Evolutionary conservation across 345 rosid species (phyloP).

Genomic region (Pugionium dolabratum): DNA sequence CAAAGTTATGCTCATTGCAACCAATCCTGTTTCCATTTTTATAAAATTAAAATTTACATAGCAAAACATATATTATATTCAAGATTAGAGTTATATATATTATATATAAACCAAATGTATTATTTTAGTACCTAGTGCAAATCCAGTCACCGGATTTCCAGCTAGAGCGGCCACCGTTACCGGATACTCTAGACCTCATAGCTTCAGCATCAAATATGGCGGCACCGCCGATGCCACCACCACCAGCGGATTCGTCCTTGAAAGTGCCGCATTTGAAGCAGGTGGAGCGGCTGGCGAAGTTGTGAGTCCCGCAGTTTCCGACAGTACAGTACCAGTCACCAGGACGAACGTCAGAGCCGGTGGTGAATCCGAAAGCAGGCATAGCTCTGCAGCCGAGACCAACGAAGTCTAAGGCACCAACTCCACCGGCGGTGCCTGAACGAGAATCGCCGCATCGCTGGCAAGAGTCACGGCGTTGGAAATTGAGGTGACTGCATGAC

Average conservation of each 20-base stretch:
- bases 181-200: slow-evolving; percentile 53
- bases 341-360: slow-evolving; percentile 89
- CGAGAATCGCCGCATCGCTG: slow-evolving; percentile 66
- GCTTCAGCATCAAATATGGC: slow-evolving; percentile 47
- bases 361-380: slow-evolving; percentile 61
- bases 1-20: slow-evolving; percentile 88
- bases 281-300: slow-evolving; percentile 84
- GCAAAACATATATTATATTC: not conserved
- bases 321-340: slow-evolving; percentile 95
- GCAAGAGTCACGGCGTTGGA: slow-evolving; percentile 84
- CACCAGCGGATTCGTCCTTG: slow-evolving; percentile 60
- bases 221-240: slow-evolving; percentile 28
- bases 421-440: slow-evolving; percentile 50
- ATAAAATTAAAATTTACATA: not conserved
- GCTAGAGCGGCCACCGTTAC: slow-evolving; percentile 55
- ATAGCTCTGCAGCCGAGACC: slow-evolving; percentile 54
- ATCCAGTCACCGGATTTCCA: slow-evolving; percentile 98
- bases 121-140: slow-evolving; percentile 59
- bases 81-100: not conserved
- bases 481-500: slow-evolving; percentile 80
- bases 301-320: slow-evolving; percentile 89
- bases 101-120: not conserved
- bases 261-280: slow-evolving; percentile 90
- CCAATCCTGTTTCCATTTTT: slow-evolving; percentile 51
- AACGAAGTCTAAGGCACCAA: slow-evolving; percentile 53